Evolutionary conservation across 176 grass and related monocot genomes (phyloP).

Genomic region (Carex littledalei): DNA sequence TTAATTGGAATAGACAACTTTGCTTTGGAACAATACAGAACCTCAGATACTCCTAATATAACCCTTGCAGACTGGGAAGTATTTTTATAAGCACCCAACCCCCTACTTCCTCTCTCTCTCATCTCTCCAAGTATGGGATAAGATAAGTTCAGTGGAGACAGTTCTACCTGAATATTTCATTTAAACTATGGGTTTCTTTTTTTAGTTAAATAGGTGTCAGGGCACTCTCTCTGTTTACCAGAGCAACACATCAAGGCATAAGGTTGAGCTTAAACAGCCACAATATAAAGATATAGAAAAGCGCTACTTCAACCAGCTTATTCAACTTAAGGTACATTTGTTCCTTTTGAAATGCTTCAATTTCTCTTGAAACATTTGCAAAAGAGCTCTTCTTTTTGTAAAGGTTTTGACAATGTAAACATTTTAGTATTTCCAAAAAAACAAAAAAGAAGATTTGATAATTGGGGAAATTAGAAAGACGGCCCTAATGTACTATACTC

Average conservation of each 20-base stretch:
- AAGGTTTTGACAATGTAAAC: background rate
- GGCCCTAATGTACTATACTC: background rate
- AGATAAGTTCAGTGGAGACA: conserved; percentile 12
- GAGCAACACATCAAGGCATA: conserved; percentile 89
- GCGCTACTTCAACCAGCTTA: conserved; percentile 79
- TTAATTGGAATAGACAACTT: background rate
- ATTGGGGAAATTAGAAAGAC: background rate
- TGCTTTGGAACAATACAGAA: background rate
- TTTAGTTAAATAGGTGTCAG: conserved; percentile 86
- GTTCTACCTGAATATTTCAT: background rate
- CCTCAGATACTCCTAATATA: background rate
- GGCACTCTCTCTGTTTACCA: conserved; percentile 84
- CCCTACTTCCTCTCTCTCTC: background rate
- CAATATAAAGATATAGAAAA: conserved; percentile 95
- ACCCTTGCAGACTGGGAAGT: background rate
- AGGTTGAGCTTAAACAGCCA: conserved; percentile 81
- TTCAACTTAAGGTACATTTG: conserved; percentile 86
- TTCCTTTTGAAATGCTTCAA: conserved; percentile 15
- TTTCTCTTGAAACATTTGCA: conserved; percentile 9
- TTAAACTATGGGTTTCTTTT: conserved; percentile 11
- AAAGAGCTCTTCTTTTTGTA: background rate
- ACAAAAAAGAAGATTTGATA: background rate
- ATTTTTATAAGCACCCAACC: background rate
- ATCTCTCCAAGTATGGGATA: background rate
- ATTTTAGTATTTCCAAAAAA: background rate